phyloP scores from a whole-genome alignment of 1,284 basidiomycete genomes.

The Pseudozyma flocculosa region DNA sequence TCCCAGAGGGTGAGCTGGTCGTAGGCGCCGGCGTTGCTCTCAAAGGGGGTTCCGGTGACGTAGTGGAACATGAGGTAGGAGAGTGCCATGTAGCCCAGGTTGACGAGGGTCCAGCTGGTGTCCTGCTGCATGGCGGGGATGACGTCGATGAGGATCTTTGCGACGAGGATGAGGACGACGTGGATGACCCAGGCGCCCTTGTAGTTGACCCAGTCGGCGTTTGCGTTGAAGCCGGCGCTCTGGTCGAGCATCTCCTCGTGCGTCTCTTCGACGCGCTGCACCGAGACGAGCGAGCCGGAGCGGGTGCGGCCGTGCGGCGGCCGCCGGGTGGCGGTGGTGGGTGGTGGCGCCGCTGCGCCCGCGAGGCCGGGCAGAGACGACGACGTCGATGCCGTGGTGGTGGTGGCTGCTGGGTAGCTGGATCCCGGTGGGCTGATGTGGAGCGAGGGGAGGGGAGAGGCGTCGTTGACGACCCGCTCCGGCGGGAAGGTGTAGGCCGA shows the following conservation, averaged over 20 bases:
- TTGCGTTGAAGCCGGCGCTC: constrained; percentile 69
- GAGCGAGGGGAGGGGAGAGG: constrained; percentile 6
- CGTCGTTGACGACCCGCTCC: too few relatives aligned
- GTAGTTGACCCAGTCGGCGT: constrained; percentile 97
- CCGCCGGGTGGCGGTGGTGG: constrained; percentile 4
- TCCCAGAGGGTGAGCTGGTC: constrained; percentile 98
- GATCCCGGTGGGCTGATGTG: constrained; percentile 29
- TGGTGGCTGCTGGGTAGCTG: constrained; percentile 8
- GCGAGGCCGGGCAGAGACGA: neutral
- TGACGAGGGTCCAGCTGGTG: constrained; percentile 92
- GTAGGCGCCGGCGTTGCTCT: constrained; percentile 82
- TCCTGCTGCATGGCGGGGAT: constrained; percentile 92
- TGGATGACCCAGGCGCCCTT: constrained; percentile 98
- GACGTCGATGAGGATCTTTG: constrained; percentile 90
- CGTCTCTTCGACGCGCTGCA: constrained; percentile 59
- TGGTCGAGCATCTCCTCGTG: constrained; percentile 60
- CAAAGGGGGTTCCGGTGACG: constrained; percentile 95
- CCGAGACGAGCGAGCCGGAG: constrained; percentile 56
- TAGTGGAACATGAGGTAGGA: constrained; percentile 99
- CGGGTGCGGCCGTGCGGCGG: constrained; percentile 18
- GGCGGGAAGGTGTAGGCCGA: too few relatives aligned
- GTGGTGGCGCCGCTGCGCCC: constrained; percentile 9
- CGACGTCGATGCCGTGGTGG: neutral
- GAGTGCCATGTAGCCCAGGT: constrained; percentile 86
- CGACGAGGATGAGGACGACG: constrained; percentile 82